Evolutionary conservation across 2,329 filamentous ascomycete genomes (phyloP).

Genomic region (Colletotrichum aenigma): DNA sequence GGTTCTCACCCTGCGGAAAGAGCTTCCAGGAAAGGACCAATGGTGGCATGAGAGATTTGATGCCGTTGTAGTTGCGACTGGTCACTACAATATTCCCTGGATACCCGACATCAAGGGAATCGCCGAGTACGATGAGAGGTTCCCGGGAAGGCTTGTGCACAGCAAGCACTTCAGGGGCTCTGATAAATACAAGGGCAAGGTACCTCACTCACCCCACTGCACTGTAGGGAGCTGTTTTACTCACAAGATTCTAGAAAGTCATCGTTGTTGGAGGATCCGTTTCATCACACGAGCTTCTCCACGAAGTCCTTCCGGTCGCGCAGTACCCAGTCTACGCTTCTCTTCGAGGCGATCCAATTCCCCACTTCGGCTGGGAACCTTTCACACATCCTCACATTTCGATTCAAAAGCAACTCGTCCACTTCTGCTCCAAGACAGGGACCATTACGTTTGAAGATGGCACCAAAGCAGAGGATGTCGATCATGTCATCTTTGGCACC

Average conservation of each 20-base stretch:
- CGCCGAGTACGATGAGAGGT: constrained; percentile 37
- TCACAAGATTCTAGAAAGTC: constrained; percentile 41
- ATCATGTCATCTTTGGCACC: constrained; percentile 64
- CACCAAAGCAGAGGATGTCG: constrained; percentile 49
- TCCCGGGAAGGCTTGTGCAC: constrained; percentile 42
- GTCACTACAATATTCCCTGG: constrained; percentile 44
- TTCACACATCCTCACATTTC: constrained; percentile 58
- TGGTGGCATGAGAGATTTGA: constrained; percentile 46
- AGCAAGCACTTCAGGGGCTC: constrained; percentile 41
- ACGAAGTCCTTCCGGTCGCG: constrained; percentile 51
- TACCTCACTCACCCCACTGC: neutral
- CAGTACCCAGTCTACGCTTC: constrained; percentile 54
- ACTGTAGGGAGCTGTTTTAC: neutral
- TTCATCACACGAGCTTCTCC: constrained; percentile 61
- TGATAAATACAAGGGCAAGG: constrained; percentile 26
- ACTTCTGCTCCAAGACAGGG: constrained; percentile 36
- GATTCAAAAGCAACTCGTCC: constrained; percentile 46
- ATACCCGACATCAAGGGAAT: constrained; percentile 45
- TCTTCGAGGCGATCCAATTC: constrained; percentile 46
- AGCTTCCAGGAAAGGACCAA: constrained; percentile 36
- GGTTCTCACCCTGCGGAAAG: constrained; percentile 53
- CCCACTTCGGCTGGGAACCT: constrained; percentile 59
- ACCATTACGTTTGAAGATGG: constrained; percentile 58
- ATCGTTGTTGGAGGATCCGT: constrained; percentile 63
- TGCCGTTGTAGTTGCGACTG: constrained; percentile 43